Evolutionary conservation across 2,329 filamentous ascomycete species (phyloP), one percentile per base, ranked within the genome.

Genomic region (Fusarium sp.): DNA sequence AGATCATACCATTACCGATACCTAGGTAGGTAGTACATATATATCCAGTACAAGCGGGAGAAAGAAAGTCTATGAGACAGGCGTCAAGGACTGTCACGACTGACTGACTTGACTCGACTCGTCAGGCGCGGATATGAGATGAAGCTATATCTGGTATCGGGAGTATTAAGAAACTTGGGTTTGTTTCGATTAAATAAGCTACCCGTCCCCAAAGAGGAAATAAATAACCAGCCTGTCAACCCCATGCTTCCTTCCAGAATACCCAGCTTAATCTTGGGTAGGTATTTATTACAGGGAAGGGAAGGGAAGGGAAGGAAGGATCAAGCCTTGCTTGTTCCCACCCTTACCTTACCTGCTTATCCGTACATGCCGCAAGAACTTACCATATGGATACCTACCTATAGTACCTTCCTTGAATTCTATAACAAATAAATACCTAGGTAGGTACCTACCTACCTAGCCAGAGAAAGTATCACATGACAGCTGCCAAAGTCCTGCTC

Each of bases 211-310:
- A 25, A 37, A 68, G 44, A 56, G 67, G 62, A 57, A 60, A 60
- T 49, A 22, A 55, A 60, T 60, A n/a, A 55, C 46, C 22, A 32
- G 44, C 51, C 41, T 55, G 45, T 27, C 24, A 42, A 18, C 40
- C 32, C 45, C 44, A 65, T 46, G 51, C 40, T 46, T 41, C 59
- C 51, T 71, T 69, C 67, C 60, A 70, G 55, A 70, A 71, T 40
- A 65, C 24, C 16, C 14, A 52, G 32, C 49, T 52, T 30, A 41
- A 49, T 47, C 37, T 51, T 53, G 34, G 34, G 34, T 37, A 18
- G 34, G 34, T 37, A 18, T 30, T 51, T 53, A 18, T 51, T 57
- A n/a, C 32, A 20, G 47, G 57, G 47, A 57, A 45, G 25, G 46
- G 44, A 40, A 22, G 45, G 48, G 47, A 57, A 45, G 25, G 46